phyloP scores from a whole-genome alignment of 805 yeast species.

The Metschnikowia kofuensis region DNA sequence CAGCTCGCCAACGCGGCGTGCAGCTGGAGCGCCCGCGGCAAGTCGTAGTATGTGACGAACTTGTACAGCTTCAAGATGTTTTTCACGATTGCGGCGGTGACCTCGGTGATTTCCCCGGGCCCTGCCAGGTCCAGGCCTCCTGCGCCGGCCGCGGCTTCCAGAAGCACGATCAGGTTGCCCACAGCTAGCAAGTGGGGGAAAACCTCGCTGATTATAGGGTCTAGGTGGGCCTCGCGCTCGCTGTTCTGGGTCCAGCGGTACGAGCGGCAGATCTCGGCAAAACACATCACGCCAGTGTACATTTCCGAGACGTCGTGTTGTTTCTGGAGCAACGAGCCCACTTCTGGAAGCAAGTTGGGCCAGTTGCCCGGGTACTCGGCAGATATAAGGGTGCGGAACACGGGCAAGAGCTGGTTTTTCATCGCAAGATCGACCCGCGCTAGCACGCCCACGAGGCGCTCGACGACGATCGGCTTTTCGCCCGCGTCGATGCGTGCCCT shows the following conservation, averaged over 20 bases:
- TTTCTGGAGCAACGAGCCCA: constrained; percentile 32
- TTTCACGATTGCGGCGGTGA: constrained; percentile 50
- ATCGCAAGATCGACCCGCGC: constrained; percentile 33
- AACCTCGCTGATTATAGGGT: constrained; percentile 48
- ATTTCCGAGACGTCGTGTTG: constrained; percentile 28
- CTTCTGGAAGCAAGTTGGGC: constrained; percentile 31
- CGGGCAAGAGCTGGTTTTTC: constrained; percentile 40
- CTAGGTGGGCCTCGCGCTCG: constrained; percentile 25
- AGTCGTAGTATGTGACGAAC: constrained; percentile 66
- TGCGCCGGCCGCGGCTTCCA: too few relatives aligned
- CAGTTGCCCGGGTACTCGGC: constrained; percentile 36
- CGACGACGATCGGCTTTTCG: constrained; percentile 73
- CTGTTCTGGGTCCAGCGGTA: constrained; percentile 70
- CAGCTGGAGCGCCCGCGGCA: constrained; percentile 61
- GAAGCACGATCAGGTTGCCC: constrained; percentile 48
- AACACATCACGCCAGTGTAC: constrained; percentile 67
- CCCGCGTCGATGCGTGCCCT: constrained; percentile 49
- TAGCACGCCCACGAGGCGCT: constrained; percentile 64
- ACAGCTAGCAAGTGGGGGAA: constrained; percentile 67
- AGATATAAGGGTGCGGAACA: constrained; percentile 38
- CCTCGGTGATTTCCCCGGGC: constrained; percentile 25
- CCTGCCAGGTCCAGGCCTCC: too few relatives aligned
- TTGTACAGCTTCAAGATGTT: constrained; percentile 74
- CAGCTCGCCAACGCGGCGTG: constrained; percentile 55
- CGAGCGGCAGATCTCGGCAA: constrained; percentile 65